These are phyloP conservation scores for Hymenoscyphus repandus DNA, from an alignment of 2,329 filamentous ascomycete species.

Conservation along the genomic window DNA sequence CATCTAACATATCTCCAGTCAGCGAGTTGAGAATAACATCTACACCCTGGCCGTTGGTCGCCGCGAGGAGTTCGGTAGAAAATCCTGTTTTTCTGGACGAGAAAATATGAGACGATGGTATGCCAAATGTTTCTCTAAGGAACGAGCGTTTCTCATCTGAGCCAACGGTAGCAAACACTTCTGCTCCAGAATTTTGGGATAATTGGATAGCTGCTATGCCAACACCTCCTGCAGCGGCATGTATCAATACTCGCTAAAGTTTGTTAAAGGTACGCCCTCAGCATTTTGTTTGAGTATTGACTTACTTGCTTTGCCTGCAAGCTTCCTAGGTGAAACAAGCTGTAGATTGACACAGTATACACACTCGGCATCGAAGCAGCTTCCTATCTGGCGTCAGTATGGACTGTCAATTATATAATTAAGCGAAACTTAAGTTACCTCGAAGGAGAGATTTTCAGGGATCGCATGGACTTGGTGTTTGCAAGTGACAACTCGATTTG, in stretches of 20 bases:
- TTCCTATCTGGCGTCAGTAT: conserved; percentile 1
- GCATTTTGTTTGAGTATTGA: too few species aligned
- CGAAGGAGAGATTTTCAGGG: conserved; percentile 34
- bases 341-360: conserved; percentile 13
- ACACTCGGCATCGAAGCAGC: conserved; percentile 37
- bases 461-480: conserved; percentile 29
- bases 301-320: conserved; percentile 19
- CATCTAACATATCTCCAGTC: conserved; percentile 24
- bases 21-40: conserved; percentile 27
- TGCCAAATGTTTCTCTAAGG: conserved; percentile 22
- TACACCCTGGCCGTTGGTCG: conserved; percentile 20
- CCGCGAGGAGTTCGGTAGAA: conserved; percentile 10
- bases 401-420: too few species aligned
- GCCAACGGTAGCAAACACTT: conserved; percentile 36
- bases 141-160: conserved; percentile 11
- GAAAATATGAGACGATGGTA: conserved; percentile 36
- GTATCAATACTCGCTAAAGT: conserved; percentile 26
- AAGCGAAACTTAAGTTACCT: conserved; percentile 12
- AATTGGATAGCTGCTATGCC: conserved; percentile 31
- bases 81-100: conserved; percentile 26
- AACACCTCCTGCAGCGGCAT: conserved; percentile 29
- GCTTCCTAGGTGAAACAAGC: conserved; percentile 9
- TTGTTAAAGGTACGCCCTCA: not conserved
- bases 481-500: too few species aligned
- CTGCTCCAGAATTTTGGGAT: conserved; percentile 23